Conservation (phyloP, 2,329 filamentous ascomycete species). For the Penicillium palitans region DNA sequence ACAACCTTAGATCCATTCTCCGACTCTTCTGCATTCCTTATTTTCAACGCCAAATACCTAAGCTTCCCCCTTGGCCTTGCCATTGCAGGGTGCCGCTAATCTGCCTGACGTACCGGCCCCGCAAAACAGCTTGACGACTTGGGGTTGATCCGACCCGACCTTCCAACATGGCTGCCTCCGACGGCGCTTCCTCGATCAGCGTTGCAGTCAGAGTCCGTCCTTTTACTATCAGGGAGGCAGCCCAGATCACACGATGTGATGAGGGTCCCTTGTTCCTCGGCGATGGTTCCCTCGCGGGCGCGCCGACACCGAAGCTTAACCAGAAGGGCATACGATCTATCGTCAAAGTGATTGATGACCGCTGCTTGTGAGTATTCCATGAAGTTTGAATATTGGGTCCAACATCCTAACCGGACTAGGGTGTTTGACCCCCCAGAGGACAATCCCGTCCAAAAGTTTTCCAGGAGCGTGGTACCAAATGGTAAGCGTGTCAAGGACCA, state of each 20-base stretch:
- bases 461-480: slow-evolving; percentile 73
- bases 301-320: slow-evolving; percentile 78
- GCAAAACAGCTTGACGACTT: slow-evolving; percentile 17
- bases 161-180: slow-evolving; percentile 43
- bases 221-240: slow-evolving; percentile 86
- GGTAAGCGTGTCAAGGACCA: slow-evolving; percentile 96
- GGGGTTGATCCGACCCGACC: slow-evolving; percentile 18
- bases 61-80: slow-evolving; percentile 22
- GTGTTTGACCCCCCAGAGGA: slow-evolving; percentile 98
- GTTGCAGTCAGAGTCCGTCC: slow-evolving; percentile 63
- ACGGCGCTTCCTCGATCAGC: slow-evolving; percentile 52
- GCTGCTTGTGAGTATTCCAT: slow-evolving; percentile 74
- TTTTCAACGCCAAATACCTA: slow-evolving; percentile 13
- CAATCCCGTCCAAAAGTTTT: slow-evolving; percentile 84
- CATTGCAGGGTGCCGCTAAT: slow-evolving; percentile 20
- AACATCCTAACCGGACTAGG: slow-evolving; percentile 50
- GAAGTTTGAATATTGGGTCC: background rate
- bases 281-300: slow-evolving; percentile 89
- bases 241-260: slow-evolving; percentile 74
- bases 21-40: slow-evolving; percentile 19
- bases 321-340: slow-evolving; percentile 86
- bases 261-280: slow-evolving; percentile 92
- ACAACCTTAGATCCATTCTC: slow-evolving; percentile 31
- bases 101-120: slow-evolving; percentile 25
- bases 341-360: slow-evolving; percentile 94